Percentiles rank a stretch among this genome's conserved stretches.
Conservation (phyloP, 768 basidiomycete genomes). For the Gyrodon lividus region DNA sequence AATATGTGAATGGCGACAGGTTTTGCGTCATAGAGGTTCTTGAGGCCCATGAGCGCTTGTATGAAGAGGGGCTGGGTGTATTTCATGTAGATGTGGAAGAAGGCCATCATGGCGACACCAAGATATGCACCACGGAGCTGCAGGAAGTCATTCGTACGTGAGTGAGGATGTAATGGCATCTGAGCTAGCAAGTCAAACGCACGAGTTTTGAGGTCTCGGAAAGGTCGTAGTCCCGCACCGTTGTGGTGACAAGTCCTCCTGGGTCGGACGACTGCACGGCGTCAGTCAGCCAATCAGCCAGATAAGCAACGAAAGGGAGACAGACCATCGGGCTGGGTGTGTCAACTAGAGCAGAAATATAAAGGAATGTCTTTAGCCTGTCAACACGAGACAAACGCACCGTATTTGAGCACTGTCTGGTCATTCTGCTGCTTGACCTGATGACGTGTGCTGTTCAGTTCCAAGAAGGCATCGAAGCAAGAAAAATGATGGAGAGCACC, state of each 20-base stretch:
- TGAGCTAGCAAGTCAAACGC: conserved; percentile 37
- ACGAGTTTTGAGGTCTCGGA: conserved; percentile 81
- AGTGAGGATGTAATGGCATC: neutral
- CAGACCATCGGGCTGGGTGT: conserved; percentile 71
- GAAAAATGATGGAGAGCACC: conserved; percentile 36
- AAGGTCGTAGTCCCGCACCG: conserved; percentile 92
- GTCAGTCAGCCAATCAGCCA: conserved; percentile 3
- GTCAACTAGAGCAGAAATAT: conserved; percentile 54
- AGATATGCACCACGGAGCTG: conserved; percentile 68
- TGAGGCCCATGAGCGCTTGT: conserved; percentile 93
- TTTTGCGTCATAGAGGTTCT: conserved; percentile 85
- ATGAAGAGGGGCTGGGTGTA: conserved; percentile 97
- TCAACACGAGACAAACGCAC: conserved; percentile 40
- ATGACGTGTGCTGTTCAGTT: conserved; percentile 15
- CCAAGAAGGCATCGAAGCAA: neutral
- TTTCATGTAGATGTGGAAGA: conserved; percentile 92
- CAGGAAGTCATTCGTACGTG: neutral
- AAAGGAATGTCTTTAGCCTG: neutral
- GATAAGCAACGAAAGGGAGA: neutral
- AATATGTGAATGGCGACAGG: conserved; percentile 79
- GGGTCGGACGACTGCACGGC: conserved; percentile 53
- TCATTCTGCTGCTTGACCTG: conserved; percentile 96
- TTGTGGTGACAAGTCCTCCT: conserved; percentile 83
- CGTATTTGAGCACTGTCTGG: conserved; percentile 93
- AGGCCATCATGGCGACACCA: conserved; percentile 83